Evolutionary conservation across 805 yeast genomes (phyloP).

Genomic region (Ogataea kodamae): DNA sequence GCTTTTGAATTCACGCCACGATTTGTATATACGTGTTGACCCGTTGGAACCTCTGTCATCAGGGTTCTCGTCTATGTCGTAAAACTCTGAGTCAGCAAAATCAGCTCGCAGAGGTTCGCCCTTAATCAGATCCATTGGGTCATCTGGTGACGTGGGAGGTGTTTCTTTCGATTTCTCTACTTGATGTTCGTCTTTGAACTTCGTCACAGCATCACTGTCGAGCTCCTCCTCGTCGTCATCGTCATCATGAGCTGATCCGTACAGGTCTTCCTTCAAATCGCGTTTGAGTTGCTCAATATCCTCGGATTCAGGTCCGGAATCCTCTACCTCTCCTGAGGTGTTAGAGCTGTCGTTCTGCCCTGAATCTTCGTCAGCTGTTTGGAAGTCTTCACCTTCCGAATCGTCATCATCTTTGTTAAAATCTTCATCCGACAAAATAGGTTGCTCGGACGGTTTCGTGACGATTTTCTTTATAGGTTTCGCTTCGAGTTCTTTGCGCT

Average conservation of each 20-base stretch:
- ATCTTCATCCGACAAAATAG: slow-evolving; percentile 14
- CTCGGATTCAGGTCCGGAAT: slow-evolving; percentile 16
- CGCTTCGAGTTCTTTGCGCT: slow-evolving; percentile 31
- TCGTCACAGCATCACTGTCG: slow-evolving; percentile 4
- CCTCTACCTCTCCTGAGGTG: slow-evolving; percentile 12
- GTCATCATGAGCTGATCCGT: slow-evolving; percentile 31
- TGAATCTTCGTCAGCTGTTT: slow-evolving; percentile 29
- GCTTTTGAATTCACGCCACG: slow-evolving; percentile 57
- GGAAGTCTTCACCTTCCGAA: slow-evolving; percentile 28
- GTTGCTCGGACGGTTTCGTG: slow-evolving; percentile 1
- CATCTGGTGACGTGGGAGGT: slow-evolving; percentile 38
- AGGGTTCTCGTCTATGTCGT: slow-evolving; percentile 52
- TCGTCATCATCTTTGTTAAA: slow-evolving; percentile 21
- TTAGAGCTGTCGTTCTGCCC: slow-evolving; percentile 12
- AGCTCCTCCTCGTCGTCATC: slow-evolving; percentile 29
- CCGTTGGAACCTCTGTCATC: slow-evolving; percentile 64
- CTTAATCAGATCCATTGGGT: slow-evolving; percentile 18
- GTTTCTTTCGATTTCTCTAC: slow-evolving; percentile 21
- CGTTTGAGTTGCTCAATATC: slow-evolving; percentile 21
- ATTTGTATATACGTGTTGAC: slow-evolving; percentile 59
- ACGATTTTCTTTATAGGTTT: slow-evolving; percentile 19
- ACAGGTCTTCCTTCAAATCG: slow-evolving; percentile 29
- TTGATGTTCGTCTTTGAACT: slow-evolving; percentile 15
- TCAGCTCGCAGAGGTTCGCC: slow-evolving; percentile 19
- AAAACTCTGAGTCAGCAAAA: slow-evolving; percentile 41